A percentile compares a stretch with the other conserved stretches of the same genome.
Evolutionary conservation across 192 early-diverging fungal genomes (phyloP).

Genomic region (Backusella tuberculispora): DNA sequence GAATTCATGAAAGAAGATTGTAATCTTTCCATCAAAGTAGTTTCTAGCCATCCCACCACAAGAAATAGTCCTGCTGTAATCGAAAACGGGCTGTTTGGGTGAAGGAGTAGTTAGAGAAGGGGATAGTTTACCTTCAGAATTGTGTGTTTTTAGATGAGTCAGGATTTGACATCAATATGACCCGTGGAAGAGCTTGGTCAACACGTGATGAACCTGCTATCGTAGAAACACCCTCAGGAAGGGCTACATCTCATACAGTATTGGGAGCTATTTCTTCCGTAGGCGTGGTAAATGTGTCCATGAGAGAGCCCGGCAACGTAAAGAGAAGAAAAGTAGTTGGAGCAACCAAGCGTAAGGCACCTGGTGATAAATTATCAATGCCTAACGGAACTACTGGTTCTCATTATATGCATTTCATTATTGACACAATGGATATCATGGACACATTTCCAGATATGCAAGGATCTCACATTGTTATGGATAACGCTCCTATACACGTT

Average conservation of each 20-base stretch:
- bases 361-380: not conserved
- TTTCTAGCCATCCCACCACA: slow-evolving; percentile 3
- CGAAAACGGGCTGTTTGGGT: slow-evolving; percentile 15
- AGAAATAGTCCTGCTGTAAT: not conserved
- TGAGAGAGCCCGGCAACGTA: slow-evolving; percentile 19
- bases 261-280: slow-evolving; percentile 1
- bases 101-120: not conserved
- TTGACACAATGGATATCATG: slow-evolving; percentile 18
- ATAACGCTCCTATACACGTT: slow-evolving; percentile 28
- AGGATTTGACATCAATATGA: slow-evolving; percentile 25
- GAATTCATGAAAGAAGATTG: slow-evolving; percentile 8
- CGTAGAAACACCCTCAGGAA: slow-evolving; percentile 9
- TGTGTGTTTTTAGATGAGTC: slow-evolving; percentile 22
- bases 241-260: slow-evolving; percentile 5
- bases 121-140: slow-evolving; percentile 21
- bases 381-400: slow-evolving; percentile 14
- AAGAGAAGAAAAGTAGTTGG: slow-evolving; percentile 4
- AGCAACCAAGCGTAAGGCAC: slow-evolving; percentile 16
- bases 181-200: not conserved
- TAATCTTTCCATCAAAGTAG: slow-evolving; percentile 14
- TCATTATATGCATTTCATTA: slow-evolving; percentile 17
- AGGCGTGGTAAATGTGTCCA: slow-evolving; percentile 14
- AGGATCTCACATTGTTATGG: slow-evolving; percentile 31
- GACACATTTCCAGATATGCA: slow-evolving; percentile 21
- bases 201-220: not conserved